Evolutionary conservation across 2,329 filamentous ascomycete genomes (phyloP), one percentile per base, ranked within the genome.

Genomic region (Aspergillus sp.): DNA sequence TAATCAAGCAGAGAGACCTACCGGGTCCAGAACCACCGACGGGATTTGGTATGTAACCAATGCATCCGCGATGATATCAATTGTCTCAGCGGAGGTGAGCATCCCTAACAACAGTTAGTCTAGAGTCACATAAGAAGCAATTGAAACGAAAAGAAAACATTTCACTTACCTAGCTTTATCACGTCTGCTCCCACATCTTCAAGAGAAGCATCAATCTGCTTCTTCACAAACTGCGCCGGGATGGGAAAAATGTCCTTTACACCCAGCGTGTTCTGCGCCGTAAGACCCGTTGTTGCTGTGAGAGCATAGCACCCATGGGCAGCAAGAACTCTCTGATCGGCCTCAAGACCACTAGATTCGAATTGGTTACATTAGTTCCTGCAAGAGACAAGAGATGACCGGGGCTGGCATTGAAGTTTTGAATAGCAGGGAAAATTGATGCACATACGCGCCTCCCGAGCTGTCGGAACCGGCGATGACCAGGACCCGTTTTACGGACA

Each of bases 251-350:
- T 88, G 51, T 78, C 88, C 49, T 82, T 75, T 10, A 97, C 90
- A 5, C 89, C 89, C 42, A 79, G 76, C 0, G 93, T 98, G 67
- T 97, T 95, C 62, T 97, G 93, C 11, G 89, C 90, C n/a, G 93
- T 98, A 60, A 98, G 73, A 13, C 91, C 91, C 10, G 91, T 94
- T 7, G 91, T 96, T 19, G 90, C 89, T 40, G 91, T 96, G 83
- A 96, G 94, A 47, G 89, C 90, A 75, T 97, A 97, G 70, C 88
- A 93, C 47, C 86, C 84, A 78, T 97, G 90, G 12, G 88, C 88
- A 36, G 90, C 86, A 48, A 95, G 85, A 48, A 95, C 90, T 65
- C 95, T 95, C 62, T 97, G 90, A 64, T 97, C 91, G 33, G 91
- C 93, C 67, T 98, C 91, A 30, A 98, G 81, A 40, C 91, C 93